Base-by-base conservation (phyloP, 2,329 filamentous ascomycete species). In the Cercospora sojina region DNA sequence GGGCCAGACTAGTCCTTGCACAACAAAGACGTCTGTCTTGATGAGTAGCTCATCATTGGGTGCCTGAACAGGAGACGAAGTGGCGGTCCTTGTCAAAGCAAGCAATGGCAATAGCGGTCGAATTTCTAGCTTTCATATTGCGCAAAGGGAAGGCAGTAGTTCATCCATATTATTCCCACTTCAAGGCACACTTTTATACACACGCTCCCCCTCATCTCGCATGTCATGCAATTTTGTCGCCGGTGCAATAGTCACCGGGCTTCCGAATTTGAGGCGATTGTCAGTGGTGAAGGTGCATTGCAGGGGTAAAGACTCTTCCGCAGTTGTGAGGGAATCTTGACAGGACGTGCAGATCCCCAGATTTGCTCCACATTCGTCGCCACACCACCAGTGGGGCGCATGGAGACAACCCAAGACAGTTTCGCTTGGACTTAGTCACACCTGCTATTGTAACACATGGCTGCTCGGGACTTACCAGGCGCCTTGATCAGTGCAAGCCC, bases 1-100 rank as follows among this genome's bases (percentile, higher is more conserved):
- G 0, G 65, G 65, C 68, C 66, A 68, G 27, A 61, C 25, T 13
- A 58, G 56, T 57, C 65, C 68, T 59, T 60, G 63, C 51, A 69
- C 68, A 12, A 65, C 51, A 29, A 69, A 67, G n/a, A 51, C 29
- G 9, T 63, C 31, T 23, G 58, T 58, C 7, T 62, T 62, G 43
- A 64, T 58, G 10, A 67, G 47, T 3, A 65, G 64, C 8, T 27
- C 35, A 20, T 60, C 23, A 6, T 60, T 10, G 5, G 41, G 10
- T 31, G 3, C 23, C 5, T 47, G 38, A 12, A 60, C 25, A 2
- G 58, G 58, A 9, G 58, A 43, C 5, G 20, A 29, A 10, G 58
- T 29, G 58, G 35, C 38, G 9, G 38, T 27, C 25, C 20, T 13
- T 49, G 13, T 1, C 6, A 60, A 41, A 31, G 58, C 35, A 60